A percentile compares a stretch with the other conserved stretches of the same genome.
Evolutionary conservation across 2,329 filamentous ascomycete genomes (phyloP).

Genomic region (Xylariaceae sp.): DNA sequence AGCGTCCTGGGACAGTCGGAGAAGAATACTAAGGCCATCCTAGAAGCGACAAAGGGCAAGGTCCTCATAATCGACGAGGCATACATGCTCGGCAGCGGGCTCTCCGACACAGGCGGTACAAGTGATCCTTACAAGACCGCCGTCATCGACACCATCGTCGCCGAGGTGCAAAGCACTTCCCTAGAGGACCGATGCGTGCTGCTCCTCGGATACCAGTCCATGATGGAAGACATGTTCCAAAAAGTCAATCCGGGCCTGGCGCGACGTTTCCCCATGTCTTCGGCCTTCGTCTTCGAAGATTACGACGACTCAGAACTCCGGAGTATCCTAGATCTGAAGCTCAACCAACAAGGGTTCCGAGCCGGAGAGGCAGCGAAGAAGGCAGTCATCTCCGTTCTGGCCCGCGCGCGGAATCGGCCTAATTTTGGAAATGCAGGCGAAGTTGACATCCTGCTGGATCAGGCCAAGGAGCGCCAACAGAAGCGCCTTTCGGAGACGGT

Average conservation of each 20-base stretch:
- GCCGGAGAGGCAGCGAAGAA: constrained; percentile 46
- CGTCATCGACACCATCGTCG: constrained; percentile 69
- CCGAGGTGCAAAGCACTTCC: constrained; percentile 65
- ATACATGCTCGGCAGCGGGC: constrained; percentile 52
- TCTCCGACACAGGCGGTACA: constrained; percentile 2
- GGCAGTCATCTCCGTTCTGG: constrained; percentile 55
- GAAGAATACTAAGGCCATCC: constrained; percentile 64
- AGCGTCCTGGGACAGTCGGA: constrained; percentile 60
- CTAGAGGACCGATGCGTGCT: constrained; percentile 70
- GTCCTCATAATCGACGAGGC: constrained; percentile 78
- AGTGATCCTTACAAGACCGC: constrained; percentile 50
- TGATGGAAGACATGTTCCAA: constrained; percentile 69
- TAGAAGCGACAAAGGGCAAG: constrained; percentile 62
- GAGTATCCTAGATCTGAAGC: constrained; percentile 57
- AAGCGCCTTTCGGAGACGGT: constrained; percentile 29
- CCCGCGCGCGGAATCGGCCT: constrained; percentile 53
- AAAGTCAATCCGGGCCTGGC: constrained; percentile 65
- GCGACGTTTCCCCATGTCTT: constrained; percentile 59
- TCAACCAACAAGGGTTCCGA: constrained; percentile 48
- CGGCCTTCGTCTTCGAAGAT: constrained; percentile 64
- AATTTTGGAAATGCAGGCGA: constrained; percentile 71
- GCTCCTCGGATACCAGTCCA: constrained; percentile 62
- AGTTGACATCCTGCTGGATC: constrained; percentile 62
- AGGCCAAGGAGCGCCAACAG: constrained; percentile 49
- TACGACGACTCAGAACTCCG: constrained; percentile 54